phyloP scores from a whole-genome alignment of 2,329 filamentous ascomycete genomes.

The Trichoderma simmonsii region DNA sequence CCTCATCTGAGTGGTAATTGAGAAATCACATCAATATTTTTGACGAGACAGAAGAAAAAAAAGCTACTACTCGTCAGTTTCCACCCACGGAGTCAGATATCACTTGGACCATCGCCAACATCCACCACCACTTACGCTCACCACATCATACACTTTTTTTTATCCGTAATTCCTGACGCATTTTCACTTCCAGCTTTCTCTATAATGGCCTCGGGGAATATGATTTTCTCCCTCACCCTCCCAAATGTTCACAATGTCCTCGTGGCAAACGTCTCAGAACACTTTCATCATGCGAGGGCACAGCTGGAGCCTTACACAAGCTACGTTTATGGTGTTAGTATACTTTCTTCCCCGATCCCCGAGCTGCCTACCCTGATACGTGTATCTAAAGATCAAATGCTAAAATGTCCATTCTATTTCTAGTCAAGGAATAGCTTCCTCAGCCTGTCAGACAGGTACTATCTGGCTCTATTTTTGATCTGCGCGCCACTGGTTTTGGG shows the following conservation, averaged over 20 bases:
- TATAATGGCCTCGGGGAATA: background rate
- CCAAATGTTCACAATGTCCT: background rate
- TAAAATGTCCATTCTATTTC: background rate
- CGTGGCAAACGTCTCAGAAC: background rate
- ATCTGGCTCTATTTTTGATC: background rate
- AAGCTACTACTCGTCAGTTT: background rate
- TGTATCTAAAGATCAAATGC: background rate
- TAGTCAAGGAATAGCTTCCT: background rate
- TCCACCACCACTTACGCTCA: background rate
- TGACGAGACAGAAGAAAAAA: too few relatives aligned
- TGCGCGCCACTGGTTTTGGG: background rate
- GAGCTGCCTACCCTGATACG: background rate
- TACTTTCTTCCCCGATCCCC: background rate
- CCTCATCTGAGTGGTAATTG: background rate
- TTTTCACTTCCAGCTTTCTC: background rate
- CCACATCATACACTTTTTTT: background rate
- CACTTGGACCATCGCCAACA: background rate
- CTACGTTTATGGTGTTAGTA: background rate
- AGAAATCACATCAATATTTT: too few relatives aligned
- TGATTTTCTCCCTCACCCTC: background rate
- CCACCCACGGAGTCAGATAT: background rate
- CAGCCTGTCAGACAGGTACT: background rate
- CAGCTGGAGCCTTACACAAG: background rate
- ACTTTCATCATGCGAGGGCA: background rate
- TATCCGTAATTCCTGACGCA: background rate